These are phyloP conservation scores for Suhomyces bokatorum DNA, from an alignment of 1,139 yeast species.

Conservation along the genomic window DNA sequence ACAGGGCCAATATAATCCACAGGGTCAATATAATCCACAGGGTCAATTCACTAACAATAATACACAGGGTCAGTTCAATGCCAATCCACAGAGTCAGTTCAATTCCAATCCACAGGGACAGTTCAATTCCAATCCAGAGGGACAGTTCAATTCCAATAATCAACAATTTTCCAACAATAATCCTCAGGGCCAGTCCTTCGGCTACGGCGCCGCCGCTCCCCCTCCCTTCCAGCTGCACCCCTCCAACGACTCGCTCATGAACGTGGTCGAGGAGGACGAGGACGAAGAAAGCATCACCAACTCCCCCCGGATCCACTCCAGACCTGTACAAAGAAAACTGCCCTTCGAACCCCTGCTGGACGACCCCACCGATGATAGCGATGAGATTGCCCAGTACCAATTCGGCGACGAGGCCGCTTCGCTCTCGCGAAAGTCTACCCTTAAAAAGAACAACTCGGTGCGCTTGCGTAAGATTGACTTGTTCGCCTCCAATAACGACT, in stretches of 20 bases:
- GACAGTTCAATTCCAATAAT: slow-evolving; percentile 8
- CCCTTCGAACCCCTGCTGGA: neutral
- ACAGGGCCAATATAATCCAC: too few species aligned
- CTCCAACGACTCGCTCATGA: slow-evolving; percentile 42
- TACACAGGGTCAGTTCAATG: slow-evolving; percentile 8
- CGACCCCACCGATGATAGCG: slow-evolving; percentile 20
- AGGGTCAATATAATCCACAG: too few species aligned
- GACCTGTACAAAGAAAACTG: neutral
- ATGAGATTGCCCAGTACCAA: slow-evolving; percentile 21
- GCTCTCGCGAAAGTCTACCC: slow-evolving; percentile 22
- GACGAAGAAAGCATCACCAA: slow-evolving; percentile 22
- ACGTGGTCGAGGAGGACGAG: slow-evolving; percentile 44
- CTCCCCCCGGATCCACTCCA: slow-evolving; percentile 2
- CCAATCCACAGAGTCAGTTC: neutral
- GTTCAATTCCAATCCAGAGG: neutral
- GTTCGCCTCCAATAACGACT: slow-evolving; percentile 20
- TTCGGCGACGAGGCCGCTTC: slow-evolving; percentile 25
- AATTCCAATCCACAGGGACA: too few species aligned
- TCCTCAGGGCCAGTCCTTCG: slow-evolving; percentile 1
- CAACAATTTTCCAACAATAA: neutral
- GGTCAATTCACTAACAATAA: neutral
- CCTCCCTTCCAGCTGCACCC: slow-evolving; percentile 15
- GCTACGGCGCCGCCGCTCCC: neutral
- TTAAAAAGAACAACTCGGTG: slow-evolving; percentile 41
- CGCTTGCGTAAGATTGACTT: slow-evolving; percentile 45